Evolutionary conservation across 805 yeast genomes (phyloP), one percentile per base, ranked within the genome.

Genomic region (Candida ulmi): DNA sequence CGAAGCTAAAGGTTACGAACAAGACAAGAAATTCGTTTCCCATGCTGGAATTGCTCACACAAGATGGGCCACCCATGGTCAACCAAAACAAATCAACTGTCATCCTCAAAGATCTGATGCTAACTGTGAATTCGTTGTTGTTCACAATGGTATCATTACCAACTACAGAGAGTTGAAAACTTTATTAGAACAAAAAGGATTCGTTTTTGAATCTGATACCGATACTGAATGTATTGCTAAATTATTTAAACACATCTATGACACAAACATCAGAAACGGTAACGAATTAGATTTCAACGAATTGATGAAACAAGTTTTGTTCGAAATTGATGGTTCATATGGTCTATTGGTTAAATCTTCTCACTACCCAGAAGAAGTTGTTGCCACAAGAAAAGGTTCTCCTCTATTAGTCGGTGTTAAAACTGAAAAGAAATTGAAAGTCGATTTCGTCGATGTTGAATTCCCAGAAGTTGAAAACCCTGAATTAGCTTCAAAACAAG

Each of bases 1-100:
- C 50, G 69, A 65, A 25, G 49, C 61, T 17, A 57, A 61, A 17
- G 61, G 75, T 34, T 73, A 80, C 42, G 76, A 83, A 54, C 72
- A 82, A 52, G 63, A 72, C 23, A 79, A 76, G 44, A 71, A 77
- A 17, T 88, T 87, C 58, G 81, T 77, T 52, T 78, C 83, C 61
- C 99, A 93, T 60, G 88, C 81, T 44, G 99, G 96, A 60, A 93
- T 93, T 62, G 98, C 99, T 18, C 99, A 93, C 67, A 93, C 99
- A 12, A 85, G 99, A 72, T 93, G 99, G 99, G 99, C 99, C 37
- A 93, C 99, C 29, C 99, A 93, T 64, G 99, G 99, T 65, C 86
- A 81, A 55, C 97, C 97, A 42, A 79, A 78, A 50, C 78, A 74
- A 46, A 54, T 63, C 45, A 93, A 93, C 71, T 93, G 98, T 61